Evolutionary conservation across 108 stramenopile species (phyloP).

Genomic region (Craspedostauros australis): DNA sequence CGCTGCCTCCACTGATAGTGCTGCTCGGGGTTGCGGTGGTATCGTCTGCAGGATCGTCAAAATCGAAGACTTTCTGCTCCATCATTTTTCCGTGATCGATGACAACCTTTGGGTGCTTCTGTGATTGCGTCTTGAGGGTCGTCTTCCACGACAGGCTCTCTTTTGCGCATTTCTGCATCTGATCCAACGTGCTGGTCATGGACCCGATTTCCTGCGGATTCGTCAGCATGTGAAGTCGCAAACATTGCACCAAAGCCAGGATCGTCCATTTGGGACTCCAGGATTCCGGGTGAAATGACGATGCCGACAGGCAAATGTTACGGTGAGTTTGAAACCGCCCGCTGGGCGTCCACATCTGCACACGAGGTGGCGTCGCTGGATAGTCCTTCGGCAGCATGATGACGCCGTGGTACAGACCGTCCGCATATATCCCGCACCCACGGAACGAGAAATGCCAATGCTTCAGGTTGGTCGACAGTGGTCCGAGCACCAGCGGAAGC

Average conservation of each 20-base stretch:
- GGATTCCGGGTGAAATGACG: slow-evolving; percentile 81
- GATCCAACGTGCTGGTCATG: slow-evolving; percentile 30
- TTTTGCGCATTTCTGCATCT: slow-evolving; percentile 33
- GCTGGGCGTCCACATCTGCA: slow-evolving; percentile 79
- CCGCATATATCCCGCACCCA: slow-evolving; percentile 56
- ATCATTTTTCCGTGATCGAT: slow-evolving; percentile 20
- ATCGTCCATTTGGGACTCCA: slow-evolving; percentile 87
- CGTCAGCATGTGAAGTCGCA: slow-evolving; percentile 80
- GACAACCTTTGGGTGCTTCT: neutral
- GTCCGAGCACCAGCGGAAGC: slow-evolving; percentile 48
- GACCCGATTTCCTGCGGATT: slow-evolving; percentile 79
- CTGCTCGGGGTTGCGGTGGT: too few species aligned
- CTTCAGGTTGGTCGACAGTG: slow-evolving; percentile 57
- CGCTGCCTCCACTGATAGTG: too few species aligned
- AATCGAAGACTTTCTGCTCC: slow-evolving; percentile 6
- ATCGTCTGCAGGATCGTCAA: too few species aligned
- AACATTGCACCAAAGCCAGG: slow-evolving; percentile 52
- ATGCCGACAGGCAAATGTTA: slow-evolving; percentile 85
- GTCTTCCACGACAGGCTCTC: slow-evolving; percentile 46
- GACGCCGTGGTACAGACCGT: slow-evolving; percentile 85
- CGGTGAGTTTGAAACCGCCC: slow-evolving; percentile 64
- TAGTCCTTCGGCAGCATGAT: slow-evolving; percentile 78
- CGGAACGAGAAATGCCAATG: slow-evolving; percentile 86
- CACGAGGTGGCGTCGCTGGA: slow-evolving; percentile 75
- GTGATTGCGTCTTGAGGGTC: slow-evolving; percentile 7